Conservation (phyloP, 1,284 basidiomycete species). For the Heterobasidion annosum region DNA sequence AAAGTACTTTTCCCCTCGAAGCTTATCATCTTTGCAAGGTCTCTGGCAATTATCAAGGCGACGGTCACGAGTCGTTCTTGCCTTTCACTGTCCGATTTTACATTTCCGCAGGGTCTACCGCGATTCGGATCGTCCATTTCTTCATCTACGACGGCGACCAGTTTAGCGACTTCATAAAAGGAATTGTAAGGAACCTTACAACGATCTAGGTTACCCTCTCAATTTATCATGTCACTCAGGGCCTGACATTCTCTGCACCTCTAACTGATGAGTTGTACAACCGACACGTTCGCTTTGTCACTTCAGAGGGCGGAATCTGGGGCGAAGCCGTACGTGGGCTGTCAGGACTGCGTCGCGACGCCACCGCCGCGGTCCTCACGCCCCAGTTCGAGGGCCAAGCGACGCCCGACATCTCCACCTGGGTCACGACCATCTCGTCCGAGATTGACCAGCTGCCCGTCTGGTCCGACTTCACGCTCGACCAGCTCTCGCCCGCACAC, state of each 20-base stretch:
- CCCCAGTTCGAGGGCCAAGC: constrained; percentile 30
- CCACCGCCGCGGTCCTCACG: constrained; percentile 27
- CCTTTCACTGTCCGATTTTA: constrained; percentile 31
- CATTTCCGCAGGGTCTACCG: constrained; percentile 25
- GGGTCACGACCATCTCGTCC: constrained; percentile 26
- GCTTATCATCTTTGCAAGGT: constrained; percentile 17
- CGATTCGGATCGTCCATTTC: constrained; percentile 29
- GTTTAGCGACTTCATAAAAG: constrained; percentile 31
- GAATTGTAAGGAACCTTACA: constrained; percentile 18
- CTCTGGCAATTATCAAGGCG: constrained; percentile 28
- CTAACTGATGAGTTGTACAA: constrained; percentile 28
- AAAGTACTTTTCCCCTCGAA: not conserved
- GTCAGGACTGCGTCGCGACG: constrained; percentile 31
- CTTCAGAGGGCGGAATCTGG: constrained; percentile 8
- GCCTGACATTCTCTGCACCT: constrained; percentile 26
- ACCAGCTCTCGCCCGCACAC: constrained; percentile 24
- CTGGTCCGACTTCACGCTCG: constrained; percentile 29
- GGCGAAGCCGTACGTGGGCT: constrained; percentile 23
- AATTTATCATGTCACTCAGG: constrained; percentile 12
- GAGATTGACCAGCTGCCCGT: constrained; percentile 23
- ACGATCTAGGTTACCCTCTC: not conserved
- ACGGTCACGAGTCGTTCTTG: constrained; percentile 25
- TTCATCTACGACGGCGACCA: constrained; percentile 34
- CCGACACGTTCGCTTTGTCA: constrained; percentile 28
- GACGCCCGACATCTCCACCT: constrained; percentile 26